phyloP scores from a whole-genome alignment of 257 asterid species.

The Lycium barbarum region DNA sequence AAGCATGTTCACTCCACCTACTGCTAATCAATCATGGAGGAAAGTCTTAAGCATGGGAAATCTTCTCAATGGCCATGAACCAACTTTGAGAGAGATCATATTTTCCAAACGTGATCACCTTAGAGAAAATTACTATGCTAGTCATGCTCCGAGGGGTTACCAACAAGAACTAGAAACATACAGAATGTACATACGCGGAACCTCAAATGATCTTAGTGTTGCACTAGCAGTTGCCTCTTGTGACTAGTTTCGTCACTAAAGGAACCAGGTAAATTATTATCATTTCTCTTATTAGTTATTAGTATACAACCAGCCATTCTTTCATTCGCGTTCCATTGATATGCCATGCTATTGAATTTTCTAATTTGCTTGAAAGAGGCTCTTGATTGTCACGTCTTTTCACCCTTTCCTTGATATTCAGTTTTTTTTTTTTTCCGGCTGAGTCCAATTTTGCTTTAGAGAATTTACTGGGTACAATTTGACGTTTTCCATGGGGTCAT shows the following conservation, averaged over 20 bases:
- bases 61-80: slow-evolving; percentile 95
- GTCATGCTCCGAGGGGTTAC: slow-evolving; percentile 47
- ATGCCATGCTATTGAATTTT: background rate
- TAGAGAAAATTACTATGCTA: slow-evolving; percentile 68
- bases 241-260: slow-evolving; percentile 49
- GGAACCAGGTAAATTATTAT: background rate
- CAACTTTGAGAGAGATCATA: slow-evolving; percentile 77
- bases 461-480: background rate
- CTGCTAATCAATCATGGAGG: slow-evolving; percentile 95
- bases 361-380: background rate
- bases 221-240: slow-evolving; percentile 93
- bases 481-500: background rate
- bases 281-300: slow-evolving; percentile 2
- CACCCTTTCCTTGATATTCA: background rate
- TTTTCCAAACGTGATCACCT: slow-evolving; percentile 71
- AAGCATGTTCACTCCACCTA: slow-evolving; percentile 79
- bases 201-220: slow-evolving; percentile 88
- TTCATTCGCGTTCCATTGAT: background rate
- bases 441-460: background rate
- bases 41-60: slow-evolving; percentile 95
- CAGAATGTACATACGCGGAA: slow-evolving; percentile 84
- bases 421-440: background rate
- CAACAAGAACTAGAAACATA: slow-evolving; percentile 77
- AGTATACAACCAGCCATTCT: background rate
- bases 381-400: slow-evolving; percentile 1